These are phyloP conservation scores for Pseudonitzschia delicatissima DNA, from an alignment of 108 stramenopile genomes.

Conservation along the genomic window DNA sequence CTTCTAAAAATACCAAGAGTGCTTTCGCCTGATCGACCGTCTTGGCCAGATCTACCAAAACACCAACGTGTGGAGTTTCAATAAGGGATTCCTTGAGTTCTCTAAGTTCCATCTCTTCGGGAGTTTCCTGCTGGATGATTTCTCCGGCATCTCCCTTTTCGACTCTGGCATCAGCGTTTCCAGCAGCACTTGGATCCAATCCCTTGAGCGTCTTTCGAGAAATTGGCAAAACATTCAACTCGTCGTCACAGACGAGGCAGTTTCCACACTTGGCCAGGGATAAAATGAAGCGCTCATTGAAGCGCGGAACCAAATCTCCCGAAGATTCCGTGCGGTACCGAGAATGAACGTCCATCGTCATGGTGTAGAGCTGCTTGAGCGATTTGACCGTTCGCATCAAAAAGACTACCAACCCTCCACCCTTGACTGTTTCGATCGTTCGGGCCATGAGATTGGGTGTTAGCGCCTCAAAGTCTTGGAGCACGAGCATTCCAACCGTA, in stretches of 20 bases:
- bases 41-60: slow-evolving; percentile 87
- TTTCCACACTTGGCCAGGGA: slow-evolving; percentile 83
- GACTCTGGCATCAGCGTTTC: slow-evolving; percentile 46
- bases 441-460: slow-evolving; percentile 98
- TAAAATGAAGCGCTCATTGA: slow-evolving; percentile 99
- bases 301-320: slow-evolving; percentile 89
- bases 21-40: slow-evolving; percentile 97
- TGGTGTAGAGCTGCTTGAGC: slow-evolving; percentile 95
- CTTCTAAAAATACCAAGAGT: slow-evolving; percentile 92
- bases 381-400: slow-evolving; percentile 90
- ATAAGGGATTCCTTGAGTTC: slow-evolving; percentile 83
- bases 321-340: slow-evolving; percentile 92
- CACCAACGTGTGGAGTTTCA: slow-evolving; percentile 94
- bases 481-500: slow-evolving; percentile 93
- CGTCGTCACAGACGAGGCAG: slow-evolving; percentile 97
- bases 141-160: slow-evolving; percentile 57
- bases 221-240: slow-evolving; percentile 97
- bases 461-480: slow-evolving; percentile 99
- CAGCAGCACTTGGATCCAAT: slow-evolving; percentile 27
- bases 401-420: slow-evolving; percentile 97
- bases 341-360: slow-evolving; percentile 99
- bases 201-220: slow-evolving; percentile 53
- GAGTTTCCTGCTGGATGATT: slow-evolving; percentile 49
- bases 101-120: slow-evolving; percentile 72
- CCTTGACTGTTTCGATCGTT: slow-evolving; percentile 97